Base-by-base conservation (phyloP, 2,329 filamentous ascomycete genomes). In the Davidsoniella neocaledoniae region DNA sequence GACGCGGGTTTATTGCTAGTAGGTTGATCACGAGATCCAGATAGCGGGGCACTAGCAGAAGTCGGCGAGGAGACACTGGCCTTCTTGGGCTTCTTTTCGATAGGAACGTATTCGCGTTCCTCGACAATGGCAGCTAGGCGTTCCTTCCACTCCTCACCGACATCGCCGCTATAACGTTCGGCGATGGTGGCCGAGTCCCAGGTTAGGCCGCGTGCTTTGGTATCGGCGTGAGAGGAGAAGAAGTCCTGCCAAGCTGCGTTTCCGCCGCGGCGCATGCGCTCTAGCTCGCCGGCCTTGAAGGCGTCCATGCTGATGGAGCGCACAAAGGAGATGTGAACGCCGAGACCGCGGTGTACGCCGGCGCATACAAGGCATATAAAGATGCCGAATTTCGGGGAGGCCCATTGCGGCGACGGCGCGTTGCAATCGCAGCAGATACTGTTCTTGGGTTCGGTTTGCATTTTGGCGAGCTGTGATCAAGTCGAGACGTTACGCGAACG, bases 351-450 rank as follows among this genome's bases (percentile, higher is more conserved):
- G 68, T 98, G 91, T 48, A 91, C 85, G 58, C 91, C 91, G 33
- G 88, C 90, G 70, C 91, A 98, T 55, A 83, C 86, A 48, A 98
- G 79, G 67, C 91, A 98, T 73, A 98, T 95, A 71, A 98, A 98
- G 65, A 94, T 86, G 62, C 90, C 90, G 63, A 98, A 94, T 67
- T 98, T 98, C 56, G 91, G 91, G 37, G 87, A 74, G 58, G 91
- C 90, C 91, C 91, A 98, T 82, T 98, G 91, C 55, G 91, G 91
- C 59, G 86, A 93, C 19, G 91, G 90, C 42, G 91, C 90, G 62
- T 81, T 81, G 72, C 91, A 98, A 69, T 98, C 91, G 69, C 88
- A 90, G 71, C 91, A 98, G 59, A 77, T 69, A 63, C 84, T 86
- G 67, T 98, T 98, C 58, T 81, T 80, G 58, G 86, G 82, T 58